Evolutionary conservation across 2,329 filamentous ascomycete species (phyloP), one percentile per base, ranked within the genome.

Genomic region (Ophiostoma sp.): DNA sequence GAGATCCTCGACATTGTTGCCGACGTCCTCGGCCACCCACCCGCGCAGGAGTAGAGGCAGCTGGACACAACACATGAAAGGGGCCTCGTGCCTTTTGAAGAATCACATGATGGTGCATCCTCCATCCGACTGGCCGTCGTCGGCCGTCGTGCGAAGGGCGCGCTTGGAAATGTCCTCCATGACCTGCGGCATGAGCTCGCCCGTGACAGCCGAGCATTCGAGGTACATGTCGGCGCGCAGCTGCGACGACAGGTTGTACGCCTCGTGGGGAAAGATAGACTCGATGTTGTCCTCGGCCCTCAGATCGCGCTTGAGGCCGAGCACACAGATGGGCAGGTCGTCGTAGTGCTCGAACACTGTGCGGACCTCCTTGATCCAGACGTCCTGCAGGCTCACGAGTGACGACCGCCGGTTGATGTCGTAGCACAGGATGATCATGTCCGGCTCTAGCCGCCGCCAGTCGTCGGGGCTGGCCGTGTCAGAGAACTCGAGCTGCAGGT

Each of bases 151-250:
- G 72, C 80, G 76, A 67, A 82, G 78, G 2, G 84, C 86, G 41
- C 84, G 86, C 64, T 77, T 80, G 75, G 84, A 87, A 27, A 88
- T 81, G 74, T 88, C 86, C 74, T 88, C 84, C 73, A 87, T 86
- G 5, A 82, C 83, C 73, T 84, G 77, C 72, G 80, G 78, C 62
- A 88, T 74, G 67, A 88, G 79, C 76, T 87, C 85, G 16, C 86
- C 86, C 3, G 84, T 87, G 64, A 83, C 77, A 6, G 86, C 85
- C 1, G 85, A 87, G 76, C 86, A 89, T 73, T 89, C 86, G 75
- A 87, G 82, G 73, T 88, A 89, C 71, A 83, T 84, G 75, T 89
- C 86, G 64, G 81, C 85, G 66, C 86, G 78, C 79, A 88, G 80
- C 71, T 82, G 81, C 73, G 87, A 85, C 36, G 86, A 82, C 66